Evolutionary conservation across 1,139 yeast genomes (phyloP), one percentile per base, ranked within the genome.

Genomic region (Candida frijolesensis): DNA sequence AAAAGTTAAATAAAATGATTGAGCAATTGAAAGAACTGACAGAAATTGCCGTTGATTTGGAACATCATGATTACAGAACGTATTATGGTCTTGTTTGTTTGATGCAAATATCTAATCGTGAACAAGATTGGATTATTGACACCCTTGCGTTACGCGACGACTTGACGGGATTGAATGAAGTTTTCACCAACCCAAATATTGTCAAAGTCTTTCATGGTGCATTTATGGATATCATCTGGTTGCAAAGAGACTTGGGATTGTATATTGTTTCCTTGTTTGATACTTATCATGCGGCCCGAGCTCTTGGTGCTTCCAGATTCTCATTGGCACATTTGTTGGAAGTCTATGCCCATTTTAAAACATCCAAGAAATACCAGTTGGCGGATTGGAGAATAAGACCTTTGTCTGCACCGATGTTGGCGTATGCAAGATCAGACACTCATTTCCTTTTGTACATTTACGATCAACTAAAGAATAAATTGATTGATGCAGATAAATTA

Each of bases 311-410:
- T 53, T 91, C 96, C 10, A 86, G 85, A 59, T 87, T 87, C 62
- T 87, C 97, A 39, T 76, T 95, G 54, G 97, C 97, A 0, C 89
- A 83, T 65, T 72, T 95, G 45, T 74, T 95, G 48, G 96, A 92
- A 61, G 79, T 79, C 18, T 90, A 79, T 67, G 96, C 96, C 8
- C 78, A 82, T 47, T 94, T 94, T 68, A 85, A 84, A 58, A 92
- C 99, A 0, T 89, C 97, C 8, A 95, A 95, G 62, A 89, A 92
- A 67, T 95, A 92, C 67, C 99, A 95, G 68, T 72, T 94, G 56
- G 96, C 98, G 0, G 99, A 94, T 67, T 94, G 99, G 99, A 82
- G 99, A 66, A 72, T 87, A 4, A 79, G 99, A 58, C 99, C 99
- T 0, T 71, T 94, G 48, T 81, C 90, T 3, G 67, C 74, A 12